These are phyloP conservation scores for Apium graveolens DNA, from an alignment of 129 eudicot species.

Conservation along the genomic window DNA sequence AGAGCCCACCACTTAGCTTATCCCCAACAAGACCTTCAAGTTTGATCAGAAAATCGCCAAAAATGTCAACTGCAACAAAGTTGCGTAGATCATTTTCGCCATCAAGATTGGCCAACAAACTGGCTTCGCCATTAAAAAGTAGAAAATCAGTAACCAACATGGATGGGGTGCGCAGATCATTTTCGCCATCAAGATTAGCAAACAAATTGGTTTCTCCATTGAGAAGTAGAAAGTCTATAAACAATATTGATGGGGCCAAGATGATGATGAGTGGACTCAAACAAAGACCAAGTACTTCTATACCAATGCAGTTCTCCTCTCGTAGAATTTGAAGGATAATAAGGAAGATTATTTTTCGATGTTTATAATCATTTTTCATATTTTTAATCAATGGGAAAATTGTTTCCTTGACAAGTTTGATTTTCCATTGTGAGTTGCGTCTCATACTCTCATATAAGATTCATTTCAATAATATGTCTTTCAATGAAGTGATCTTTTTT, in stretches of 20 bases:
- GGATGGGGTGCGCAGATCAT: conserved; percentile 18
- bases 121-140: conserved; percentile 78
- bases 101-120: conserved; percentile 63
- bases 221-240: conserved; percentile 50
- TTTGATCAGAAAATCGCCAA: conserved; percentile 22
- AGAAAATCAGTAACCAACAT: conserved; percentile 41
- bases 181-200: conserved; percentile 86
- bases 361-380: background rate
- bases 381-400: background rate
- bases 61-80: conserved; percentile 47
- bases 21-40: conserved; percentile 37
- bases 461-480: background rate
- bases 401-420: background rate
- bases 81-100: conserved; percentile 86
- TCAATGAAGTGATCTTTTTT: background rate
- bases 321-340: conserved; percentile 25
- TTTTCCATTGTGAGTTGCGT: background rate
- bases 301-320: conserved; percentile 35
- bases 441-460: conserved; percentile 1
- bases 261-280: conserved; percentile 83
- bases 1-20: conserved; percentile 37
- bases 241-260: conserved; percentile 35
- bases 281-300: conserved; percentile 46
- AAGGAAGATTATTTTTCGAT: background rate
- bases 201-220: conserved; percentile 73